Base-by-base conservation (phyloP, 495 filamentous ascomycete genomes). In the Penicillium macrosclerotiorum region DNA sequence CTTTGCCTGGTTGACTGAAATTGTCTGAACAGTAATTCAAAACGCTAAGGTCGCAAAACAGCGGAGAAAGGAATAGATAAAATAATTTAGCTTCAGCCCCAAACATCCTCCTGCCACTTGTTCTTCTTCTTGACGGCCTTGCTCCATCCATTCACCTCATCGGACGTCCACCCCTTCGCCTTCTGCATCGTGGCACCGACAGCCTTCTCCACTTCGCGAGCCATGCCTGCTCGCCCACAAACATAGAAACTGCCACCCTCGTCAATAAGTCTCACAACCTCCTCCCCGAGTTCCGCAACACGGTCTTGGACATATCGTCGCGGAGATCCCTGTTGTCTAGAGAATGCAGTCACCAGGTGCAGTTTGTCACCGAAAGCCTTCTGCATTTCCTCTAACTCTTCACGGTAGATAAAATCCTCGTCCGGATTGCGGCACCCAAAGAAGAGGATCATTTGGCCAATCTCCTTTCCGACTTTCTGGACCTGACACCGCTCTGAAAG, bases 41-140 rank as follows among this genome's bases (percentile, higher is more conserved):
- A 5, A 19, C 17, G 25, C 3, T 19, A 40, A 26, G 11, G 17
- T 2, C n/a, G 14, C 25, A 19, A 20, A 8, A 20, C 6, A 7
- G n/a, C n/a, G n/a, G n/a, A n/a, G n/a, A n/a, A n/a, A n/a, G n/a
- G n/a, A n/a, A n/a, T n/a, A n/a, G n/a, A n/a, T n/a, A n/a, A n/a
- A n/a, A n/a, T n/a, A n/a, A n/a, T n/a, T n/a, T n/a, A n/a, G 5
- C 33, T 16, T 38, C 14, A 50, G 0, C 52, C 52, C 46, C 46
- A 76, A 39, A 74, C 71, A 69, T 78, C 75, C 47, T 76, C 73
- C 50, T 69, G 67, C 74, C 74, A 78, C 52, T 73, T 74, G 18
- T 60, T 65, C 39, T 59, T 62, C 55, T 61, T 69, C 63, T 73
- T 77, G 27, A 71, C 52, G 12, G 51, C 54, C 50, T 69, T 66